A percentile compares a stretch with the other conserved stretches of the same genome.
These are phyloP conservation scores for Ganoderma sinense DNA, from an alignment of 1,284 basidiomycete species.

Conservation along the genomic window DNA sequence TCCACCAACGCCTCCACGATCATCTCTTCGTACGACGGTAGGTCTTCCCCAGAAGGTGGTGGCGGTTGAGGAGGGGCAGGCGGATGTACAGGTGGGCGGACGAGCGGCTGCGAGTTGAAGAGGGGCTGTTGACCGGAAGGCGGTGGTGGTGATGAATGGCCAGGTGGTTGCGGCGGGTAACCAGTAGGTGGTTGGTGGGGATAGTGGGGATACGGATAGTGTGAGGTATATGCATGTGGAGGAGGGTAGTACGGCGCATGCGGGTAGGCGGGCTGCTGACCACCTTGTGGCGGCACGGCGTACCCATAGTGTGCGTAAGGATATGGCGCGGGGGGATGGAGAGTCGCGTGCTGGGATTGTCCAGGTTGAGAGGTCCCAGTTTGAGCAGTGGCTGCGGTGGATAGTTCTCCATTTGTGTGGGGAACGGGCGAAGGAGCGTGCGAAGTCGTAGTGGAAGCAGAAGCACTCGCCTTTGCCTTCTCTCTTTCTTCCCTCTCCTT, in stretches of 20 bases:
- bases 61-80: constrained; percentile 35
- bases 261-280: constrained; percentile 60
- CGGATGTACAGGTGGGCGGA: constrained; percentile 34
- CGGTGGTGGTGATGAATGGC: constrained; percentile 20
- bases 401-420: constrained; percentile 18
- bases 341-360: constrained; percentile 24
- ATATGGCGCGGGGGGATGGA: constrained; percentile 34
- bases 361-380: constrained; percentile 21
- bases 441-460: constrained; percentile 14
- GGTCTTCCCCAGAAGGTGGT: constrained; percentile 57
- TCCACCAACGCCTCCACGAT: constrained; percentile 78
- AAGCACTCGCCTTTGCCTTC: constrained; percentile 16
- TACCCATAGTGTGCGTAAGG: constrained; percentile 40
- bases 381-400: constrained; percentile 25
- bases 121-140: constrained; percentile 18
- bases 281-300: constrained; percentile 27
- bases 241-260: constrained; percentile 63
- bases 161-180: constrained; percentile 20
- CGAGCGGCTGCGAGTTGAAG: constrained; percentile 24
- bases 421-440: constrained; percentile 21
- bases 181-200: constrained; percentile 42
- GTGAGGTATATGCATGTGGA: constrained; percentile 34
- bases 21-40: constrained; percentile 89
- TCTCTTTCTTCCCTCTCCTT: constrained; percentile 8
- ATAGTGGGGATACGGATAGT: constrained; percentile 42